A percentile compares a stretch with the other conserved stretches of the same genome.
These are phyloP conservation scores for Cunninghamia lanceolata DNA, from an alignment of 75 land plant genomes.

Conservation along the genomic window DNA sequence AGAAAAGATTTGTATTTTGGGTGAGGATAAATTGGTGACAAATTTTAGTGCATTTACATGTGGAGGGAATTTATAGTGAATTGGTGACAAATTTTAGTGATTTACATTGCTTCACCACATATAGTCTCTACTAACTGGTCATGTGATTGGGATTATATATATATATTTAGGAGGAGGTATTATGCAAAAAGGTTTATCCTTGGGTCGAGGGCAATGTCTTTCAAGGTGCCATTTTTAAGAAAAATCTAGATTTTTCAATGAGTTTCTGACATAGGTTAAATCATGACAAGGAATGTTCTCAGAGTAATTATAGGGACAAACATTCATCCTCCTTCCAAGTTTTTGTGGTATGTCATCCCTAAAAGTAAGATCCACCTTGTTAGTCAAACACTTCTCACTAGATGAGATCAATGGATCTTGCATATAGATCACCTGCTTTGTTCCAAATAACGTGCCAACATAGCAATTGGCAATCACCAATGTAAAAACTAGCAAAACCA, in stretches of 20 bases:
- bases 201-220: constrained; percentile 73
- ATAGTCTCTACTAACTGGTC: constrained; percentile 78
- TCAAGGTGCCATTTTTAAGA: constrained; percentile 60
- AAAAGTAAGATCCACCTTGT: constrained; percentile 47
- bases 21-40: too few species aligned
- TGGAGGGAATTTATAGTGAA: too few species aligned
- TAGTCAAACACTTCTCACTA: constrained; percentile 22
- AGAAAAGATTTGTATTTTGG: too few species aligned
- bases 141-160: constrained; percentile 71
- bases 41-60: too few species aligned
- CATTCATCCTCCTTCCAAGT: constrained; percentile 44
- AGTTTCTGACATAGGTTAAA: constrained; percentile 22
- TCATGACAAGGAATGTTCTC: constrained; percentile 88
- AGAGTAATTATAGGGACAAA: constrained; percentile 57
- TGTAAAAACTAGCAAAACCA: too few species aligned
- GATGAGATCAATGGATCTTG: too few species aligned
- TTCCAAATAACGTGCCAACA: too few species aligned
- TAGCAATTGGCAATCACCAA: too few species aligned
- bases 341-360: constrained; percentile 29
- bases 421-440: too few species aligned
- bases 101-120: constrained; percentile 87
- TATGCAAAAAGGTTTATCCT: constrained; percentile 64
- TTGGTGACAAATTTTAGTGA: too few species aligned
- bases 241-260: constrained; percentile 38
- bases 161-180: constrained; percentile 81